These are phyloP conservation scores for Fusarium sp. DNA, from an alignment of 2,329 filamentous ascomycete genomes.

Conservation along the genomic window DNA sequence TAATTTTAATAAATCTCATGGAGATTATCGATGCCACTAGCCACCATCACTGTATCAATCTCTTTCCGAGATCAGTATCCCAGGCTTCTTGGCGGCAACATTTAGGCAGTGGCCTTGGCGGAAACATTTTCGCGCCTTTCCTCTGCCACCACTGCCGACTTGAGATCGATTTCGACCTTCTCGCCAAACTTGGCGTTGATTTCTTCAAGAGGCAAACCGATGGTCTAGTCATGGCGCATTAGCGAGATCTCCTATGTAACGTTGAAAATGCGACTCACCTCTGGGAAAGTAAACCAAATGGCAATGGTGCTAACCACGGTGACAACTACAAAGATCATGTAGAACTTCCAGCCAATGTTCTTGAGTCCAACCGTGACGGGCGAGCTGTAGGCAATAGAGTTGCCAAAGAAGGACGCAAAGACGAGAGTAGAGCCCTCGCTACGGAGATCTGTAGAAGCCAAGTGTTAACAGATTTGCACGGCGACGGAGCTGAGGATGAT, in stretches of 20 bases:
- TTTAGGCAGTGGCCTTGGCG: not conserved
- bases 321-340: conserved; percentile 46
- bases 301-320: conserved; percentile 43
- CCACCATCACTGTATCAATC: no score
- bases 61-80: no score
- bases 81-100: no score
- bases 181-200: conserved; percentile 38
- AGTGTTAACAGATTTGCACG: not conserved
- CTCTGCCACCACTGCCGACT: conserved; percentile 25
- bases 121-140: not conserved
- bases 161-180: conserved; percentile 33
- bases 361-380: conserved; percentile 36
- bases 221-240: not conserved
- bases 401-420: not conserved
- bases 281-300: conserved; percentile 44
- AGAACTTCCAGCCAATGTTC: conserved; percentile 43
- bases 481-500: not conserved
- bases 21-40: no score
- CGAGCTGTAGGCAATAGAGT: conserved; percentile 34
- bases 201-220: conserved; percentile 34
- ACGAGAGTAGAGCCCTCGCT: conserved; percentile 2
- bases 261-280: conserved; percentile 2
- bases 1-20: no score
- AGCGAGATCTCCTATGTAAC: not conserved
- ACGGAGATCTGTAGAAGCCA: not conserved